phyloP scores from a whole-genome alignment of 208 protist species.

The Acanthamoeba lenticulata region DNA sequence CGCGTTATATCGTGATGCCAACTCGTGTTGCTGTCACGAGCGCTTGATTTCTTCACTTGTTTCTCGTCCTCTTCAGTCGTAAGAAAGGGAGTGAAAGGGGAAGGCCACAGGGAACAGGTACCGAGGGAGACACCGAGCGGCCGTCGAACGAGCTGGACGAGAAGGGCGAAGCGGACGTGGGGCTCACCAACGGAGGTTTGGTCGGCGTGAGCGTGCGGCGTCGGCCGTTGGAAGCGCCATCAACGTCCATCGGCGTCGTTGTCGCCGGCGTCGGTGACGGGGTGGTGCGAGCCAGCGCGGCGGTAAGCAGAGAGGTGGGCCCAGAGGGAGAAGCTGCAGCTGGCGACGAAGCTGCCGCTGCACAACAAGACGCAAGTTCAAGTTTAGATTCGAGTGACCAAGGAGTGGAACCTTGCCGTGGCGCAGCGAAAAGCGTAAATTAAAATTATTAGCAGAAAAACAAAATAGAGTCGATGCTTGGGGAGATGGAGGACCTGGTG shows the following conservation, averaged over 20 bases:
- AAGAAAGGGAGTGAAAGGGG: not conserved
- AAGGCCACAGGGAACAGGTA: not conserved
- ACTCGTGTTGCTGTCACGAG: not conserved
- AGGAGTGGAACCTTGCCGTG: no score
- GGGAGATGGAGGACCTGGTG: not conserved
- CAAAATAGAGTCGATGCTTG: not conserved
- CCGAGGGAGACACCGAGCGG: not conserved
- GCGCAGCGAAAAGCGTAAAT: no score
- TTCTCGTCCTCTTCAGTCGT: not conserved
- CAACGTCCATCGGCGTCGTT: not conserved
- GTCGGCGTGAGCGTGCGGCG: not conserved
- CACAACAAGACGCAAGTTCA: no score
- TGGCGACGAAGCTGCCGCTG: not conserved
- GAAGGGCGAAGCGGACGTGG: conserved; percentile 1
- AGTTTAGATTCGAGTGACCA: no score
- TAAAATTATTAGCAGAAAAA: no score
- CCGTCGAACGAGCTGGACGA: not conserved
- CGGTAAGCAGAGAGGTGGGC: not conserved
- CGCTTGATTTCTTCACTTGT: not conserved
- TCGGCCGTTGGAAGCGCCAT: not conserved
- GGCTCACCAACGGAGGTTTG: not conserved
- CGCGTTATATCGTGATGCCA: not conserved
- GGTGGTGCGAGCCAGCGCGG: not conserved
- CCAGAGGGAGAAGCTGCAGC: not conserved
- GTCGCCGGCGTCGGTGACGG: not conserved